phyloP scores from a whole-genome alignment of 2,329 filamentous ascomycete species.

The Ceratocystis diversiconidia region DNA sequence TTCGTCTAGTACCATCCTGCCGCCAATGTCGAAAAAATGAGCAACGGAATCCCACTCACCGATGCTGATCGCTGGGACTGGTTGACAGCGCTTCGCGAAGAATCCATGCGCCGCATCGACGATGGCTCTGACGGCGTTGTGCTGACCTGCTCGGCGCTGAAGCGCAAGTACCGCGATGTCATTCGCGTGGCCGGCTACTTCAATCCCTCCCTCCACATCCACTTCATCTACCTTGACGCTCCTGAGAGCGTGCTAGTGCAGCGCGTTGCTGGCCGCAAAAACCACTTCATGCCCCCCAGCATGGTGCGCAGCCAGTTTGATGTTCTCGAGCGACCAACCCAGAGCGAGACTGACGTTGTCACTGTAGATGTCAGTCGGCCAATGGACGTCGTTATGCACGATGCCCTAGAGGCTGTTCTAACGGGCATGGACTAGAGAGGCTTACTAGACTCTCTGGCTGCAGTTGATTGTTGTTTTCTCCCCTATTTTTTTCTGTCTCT shows the following conservation, averaged over 20 bases:
- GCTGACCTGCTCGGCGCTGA: conserved; percentile 87
- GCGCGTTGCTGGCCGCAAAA: conserved; percentile 59
- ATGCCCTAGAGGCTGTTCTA: conserved; percentile 44
- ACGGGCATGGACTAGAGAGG: conserved; percentile 31
- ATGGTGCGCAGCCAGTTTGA: conserved; percentile 93
- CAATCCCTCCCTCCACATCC: conserved; percentile 57
- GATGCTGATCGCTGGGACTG: conserved; percentile 97
- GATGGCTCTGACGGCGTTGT: conserved; percentile 61
- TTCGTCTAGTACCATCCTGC: conserved; percentile 53
- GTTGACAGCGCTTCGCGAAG: conserved; percentile 65
- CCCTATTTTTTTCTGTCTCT: neutral
- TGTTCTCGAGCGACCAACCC: conserved; percentile 66
- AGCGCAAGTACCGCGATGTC: conserved; percentile 92
- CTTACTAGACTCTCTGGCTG: neutral
- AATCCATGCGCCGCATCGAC: conserved; percentile 42
- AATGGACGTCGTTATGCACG: conserved; percentile 44
- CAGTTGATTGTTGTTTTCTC: conserved; percentile 4
- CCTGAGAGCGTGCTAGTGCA: conserved; percentile 59
- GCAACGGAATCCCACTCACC: conserved; percentile 64
- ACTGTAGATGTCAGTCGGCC: conserved; percentile 52
- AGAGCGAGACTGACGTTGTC: conserved; percentile 58
- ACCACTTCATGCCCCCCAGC: conserved; percentile 87
- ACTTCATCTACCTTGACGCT: conserved; percentile 85
- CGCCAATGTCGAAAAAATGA: conserved; percentile 85
- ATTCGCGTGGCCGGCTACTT: conserved; percentile 70